Conservation (phyloP, 305 asterid species). For the Andrographis paniculata region DNA sequence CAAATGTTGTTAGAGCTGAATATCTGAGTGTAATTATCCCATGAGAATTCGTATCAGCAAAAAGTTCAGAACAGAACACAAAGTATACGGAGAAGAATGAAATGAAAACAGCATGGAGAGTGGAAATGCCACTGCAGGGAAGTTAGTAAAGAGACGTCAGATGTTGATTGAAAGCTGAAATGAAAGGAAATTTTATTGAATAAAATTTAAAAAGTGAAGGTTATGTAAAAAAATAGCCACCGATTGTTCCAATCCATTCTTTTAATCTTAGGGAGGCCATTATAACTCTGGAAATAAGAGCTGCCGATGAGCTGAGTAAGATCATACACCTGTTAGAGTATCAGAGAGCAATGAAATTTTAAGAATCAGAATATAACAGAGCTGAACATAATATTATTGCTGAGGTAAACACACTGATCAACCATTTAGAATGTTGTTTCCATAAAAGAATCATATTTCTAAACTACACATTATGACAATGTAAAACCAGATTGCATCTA, state of each 20-base stretch:
- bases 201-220: background rate
- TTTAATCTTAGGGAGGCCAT: constrained; percentile 48
- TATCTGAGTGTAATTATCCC: constrained; percentile 59
- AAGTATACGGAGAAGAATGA: constrained; percentile 64
- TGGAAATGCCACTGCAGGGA: constrained; percentile 68
- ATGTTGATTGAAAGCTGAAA: background rate
- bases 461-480: constrained; percentile 1
- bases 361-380: background rate
- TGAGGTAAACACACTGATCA: background rate
- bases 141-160: constrained; percentile 8
- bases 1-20: constrained; percentile 69
- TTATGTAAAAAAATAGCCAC: constrained; percentile 23
- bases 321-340: constrained; percentile 46
- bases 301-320: constrained; percentile 51
- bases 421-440: no score
- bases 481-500: constrained; percentile 1
- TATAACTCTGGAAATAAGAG: constrained; percentile 45
- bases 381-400: background rate
- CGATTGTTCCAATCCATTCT: constrained; percentile 67
- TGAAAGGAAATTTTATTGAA: background rate
- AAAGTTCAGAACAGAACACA: constrained; percentile 83
- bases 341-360: constrained; percentile 12
- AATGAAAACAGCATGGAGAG: constrained; percentile 84
- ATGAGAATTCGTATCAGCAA: constrained; percentile 49
- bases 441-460: no score